These are phyloP conservation scores for Rutstroemia sp. DNA, from an alignment of 2,329 filamentous ascomycete genomes.

Conservation along the genomic window DNA sequence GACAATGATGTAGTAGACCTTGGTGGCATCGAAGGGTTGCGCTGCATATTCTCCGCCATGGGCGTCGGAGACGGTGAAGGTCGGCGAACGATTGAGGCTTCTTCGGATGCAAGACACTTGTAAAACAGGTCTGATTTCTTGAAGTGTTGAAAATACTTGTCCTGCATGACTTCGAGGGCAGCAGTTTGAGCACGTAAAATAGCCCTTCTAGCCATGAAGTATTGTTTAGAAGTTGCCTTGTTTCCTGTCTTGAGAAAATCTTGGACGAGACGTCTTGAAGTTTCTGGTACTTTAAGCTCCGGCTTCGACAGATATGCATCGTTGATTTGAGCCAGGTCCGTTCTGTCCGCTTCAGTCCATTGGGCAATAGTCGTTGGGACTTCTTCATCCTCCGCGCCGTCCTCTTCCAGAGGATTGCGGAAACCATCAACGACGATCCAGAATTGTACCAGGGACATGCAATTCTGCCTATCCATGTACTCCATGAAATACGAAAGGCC, in stretches of 20 bases:
- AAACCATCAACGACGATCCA: slow-evolving; percentile 98
- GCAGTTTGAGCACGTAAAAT: slow-evolving; percentile 76
- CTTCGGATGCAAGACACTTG: slow-evolving; percentile 88
- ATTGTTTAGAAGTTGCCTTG: slow-evolving; percentile 70
- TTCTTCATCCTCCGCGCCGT: slow-evolving; percentile 59
- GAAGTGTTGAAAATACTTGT: slow-evolving; percentile 73
- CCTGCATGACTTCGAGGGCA: slow-evolving; percentile 78
- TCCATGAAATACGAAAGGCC: slow-evolving; percentile 99
- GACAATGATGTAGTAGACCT: slow-evolving; percentile 26
- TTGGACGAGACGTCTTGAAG: slow-evolving; percentile 62
- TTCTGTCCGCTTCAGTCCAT: slow-evolving; percentile 79
- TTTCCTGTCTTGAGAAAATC: slow-evolving; percentile 74
- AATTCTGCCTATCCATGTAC: slow-evolving; percentile 86
- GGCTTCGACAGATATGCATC: slow-evolving; percentile 79
- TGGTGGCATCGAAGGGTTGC: slow-evolving; percentile 15
- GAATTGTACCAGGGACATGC: slow-evolving; percentile 91
- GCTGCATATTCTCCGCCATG: slow-evolving; percentile 31
- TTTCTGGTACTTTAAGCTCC: slow-evolving; percentile 69
- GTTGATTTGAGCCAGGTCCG: slow-evolving; percentile 84
- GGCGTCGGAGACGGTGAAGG: slow-evolving; percentile 16
- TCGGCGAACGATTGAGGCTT: slow-evolving; percentile 42
- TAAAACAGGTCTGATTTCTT: slow-evolving; percentile 92
- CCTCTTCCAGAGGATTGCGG: slow-evolving; percentile 85
- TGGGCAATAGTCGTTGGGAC: slow-evolving; percentile 52
- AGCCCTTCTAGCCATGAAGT: slow-evolving; percentile 72